Evolutionary conservation across 1,284 basidiomycete genomes (phyloP).

Genomic region (Ustilago shanxiensis): DNA sequence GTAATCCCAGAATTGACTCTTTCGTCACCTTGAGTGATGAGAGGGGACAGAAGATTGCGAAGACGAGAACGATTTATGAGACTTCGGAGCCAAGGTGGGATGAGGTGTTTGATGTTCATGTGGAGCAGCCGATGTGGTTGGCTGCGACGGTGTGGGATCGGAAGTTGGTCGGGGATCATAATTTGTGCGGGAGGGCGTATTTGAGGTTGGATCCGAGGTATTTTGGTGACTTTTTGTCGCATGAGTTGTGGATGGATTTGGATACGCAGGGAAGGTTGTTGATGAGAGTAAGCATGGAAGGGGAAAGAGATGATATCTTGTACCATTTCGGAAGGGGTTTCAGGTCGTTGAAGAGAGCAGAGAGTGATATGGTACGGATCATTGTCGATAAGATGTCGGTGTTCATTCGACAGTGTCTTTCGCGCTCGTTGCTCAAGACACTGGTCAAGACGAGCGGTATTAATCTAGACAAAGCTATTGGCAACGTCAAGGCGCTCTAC

Average conservation of each 20-base stretch:
- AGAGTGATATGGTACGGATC: slow-evolving; percentile 94
- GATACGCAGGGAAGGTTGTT: slow-evolving; percentile 87
- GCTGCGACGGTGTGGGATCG: slow-evolving; percentile 95
- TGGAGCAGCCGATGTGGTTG: slow-evolving; percentile 85
- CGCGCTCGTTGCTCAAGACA: slow-evolving; percentile 76
- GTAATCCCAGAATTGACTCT: slow-evolving; percentile 76
- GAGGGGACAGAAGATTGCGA: slow-evolving; percentile 87
- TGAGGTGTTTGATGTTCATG: slow-evolving; percentile 93
- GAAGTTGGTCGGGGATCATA: slow-evolving; percentile 77
- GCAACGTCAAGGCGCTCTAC: slow-evolving; percentile 67
- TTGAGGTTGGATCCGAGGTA: slow-evolving; percentile 89
- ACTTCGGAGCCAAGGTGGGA: slow-evolving; percentile 92
- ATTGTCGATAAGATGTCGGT: slow-evolving; percentile 99
- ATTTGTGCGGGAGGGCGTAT: slow-evolving; percentile 90
- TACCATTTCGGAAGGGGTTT: slow-evolving; percentile 98
- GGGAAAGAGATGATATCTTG: slow-evolving; percentile 96
- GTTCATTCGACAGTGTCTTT: slow-evolving; percentile 90
- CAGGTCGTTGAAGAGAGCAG: slow-evolving; percentile 90
- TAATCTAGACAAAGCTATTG: slow-evolving; percentile 67
- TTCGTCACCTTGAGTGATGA: slow-evolving; percentile 96
- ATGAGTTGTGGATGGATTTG: slow-evolving; percentile 93
- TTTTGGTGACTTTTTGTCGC: slow-evolving; percentile 88
- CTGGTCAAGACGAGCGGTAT: slow-evolving; percentile 67
- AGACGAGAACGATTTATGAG: slow-evolving; percentile 96
- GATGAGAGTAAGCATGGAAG: slow-evolving; percentile 95